Percentiles rank a stretch among this genome's conserved stretches.
These are phyloP conservation scores for Eucalyptus albens DNA, from an alignment of 345 rosid species.

Conservation along the genomic window DNA sequence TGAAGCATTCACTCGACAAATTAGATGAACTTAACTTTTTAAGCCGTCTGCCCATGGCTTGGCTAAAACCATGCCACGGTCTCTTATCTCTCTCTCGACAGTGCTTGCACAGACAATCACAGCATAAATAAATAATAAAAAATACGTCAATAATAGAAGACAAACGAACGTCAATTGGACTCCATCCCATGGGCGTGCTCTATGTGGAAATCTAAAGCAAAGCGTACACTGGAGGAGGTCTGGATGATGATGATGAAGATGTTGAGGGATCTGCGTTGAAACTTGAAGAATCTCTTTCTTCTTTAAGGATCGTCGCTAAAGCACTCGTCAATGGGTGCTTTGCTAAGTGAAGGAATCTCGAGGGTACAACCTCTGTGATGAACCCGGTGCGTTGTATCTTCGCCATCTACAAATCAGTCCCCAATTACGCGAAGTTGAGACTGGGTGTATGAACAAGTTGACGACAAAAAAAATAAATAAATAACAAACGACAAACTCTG, in stretches of 20 bases:
- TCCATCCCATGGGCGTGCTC: background rate
- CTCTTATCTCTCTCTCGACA: background rate
- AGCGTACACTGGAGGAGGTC: background rate
- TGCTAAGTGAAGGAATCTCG: conserved; percentile 18
- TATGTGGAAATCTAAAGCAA: background rate
- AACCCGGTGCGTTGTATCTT: conserved; percentile 7
- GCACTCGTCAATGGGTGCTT: conserved; percentile 21
- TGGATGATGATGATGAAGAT: background rate
- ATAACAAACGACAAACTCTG: background rate
- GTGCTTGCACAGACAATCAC: background rate
- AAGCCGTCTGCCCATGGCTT: background rate
- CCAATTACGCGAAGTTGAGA: background rate
- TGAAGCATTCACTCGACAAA: background rate
- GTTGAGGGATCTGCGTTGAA: background rate
- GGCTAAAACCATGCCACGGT: background rate
- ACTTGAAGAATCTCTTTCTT: conserved; percentile 18
- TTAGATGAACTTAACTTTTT: background rate
- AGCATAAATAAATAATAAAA: background rate
- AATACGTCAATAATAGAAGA: background rate
- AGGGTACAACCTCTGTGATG: conserved; percentile 35
- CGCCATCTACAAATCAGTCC: background rate
- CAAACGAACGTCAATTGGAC: background rate
- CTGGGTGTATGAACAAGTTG: background rate
- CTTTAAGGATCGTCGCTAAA: conserved; percentile 31
- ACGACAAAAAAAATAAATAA: too few species aligned